These are phyloP conservation scores for Forsythia suspensa DNA, from an alignment of 257 asterid species.

Conservation along the genomic window DNA sequence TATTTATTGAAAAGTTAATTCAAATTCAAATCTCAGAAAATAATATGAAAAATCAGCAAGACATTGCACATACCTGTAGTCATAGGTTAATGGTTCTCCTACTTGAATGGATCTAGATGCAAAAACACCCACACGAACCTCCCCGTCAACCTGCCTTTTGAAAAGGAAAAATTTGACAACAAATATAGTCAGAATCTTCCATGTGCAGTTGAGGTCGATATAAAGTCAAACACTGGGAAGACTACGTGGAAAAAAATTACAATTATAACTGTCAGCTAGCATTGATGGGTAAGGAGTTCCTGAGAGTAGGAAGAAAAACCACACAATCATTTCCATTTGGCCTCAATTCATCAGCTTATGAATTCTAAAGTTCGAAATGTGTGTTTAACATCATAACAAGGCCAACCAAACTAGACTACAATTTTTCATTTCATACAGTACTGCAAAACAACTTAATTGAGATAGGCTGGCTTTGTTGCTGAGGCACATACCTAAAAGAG, in stretches of 20 bases:
- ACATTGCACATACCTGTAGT: slow-evolving; percentile 65
- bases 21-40: background rate
- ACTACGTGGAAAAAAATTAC: background rate
- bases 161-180: slow-evolving; percentile 20
- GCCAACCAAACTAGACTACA: background rate
- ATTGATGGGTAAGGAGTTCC: background rate
- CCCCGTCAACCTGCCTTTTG: slow-evolving; percentile 87
- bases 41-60: background rate
- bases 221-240: background rate
- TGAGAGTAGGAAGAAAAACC: background rate
- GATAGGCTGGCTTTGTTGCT: background rate
- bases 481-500: slow-evolving; percentile 1
- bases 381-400: background rate
- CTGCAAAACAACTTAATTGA: background rate
- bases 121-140: slow-evolving; percentile 89
- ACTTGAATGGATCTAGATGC: slow-evolving; percentile 67
- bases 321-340: background rate
- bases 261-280: background rate
- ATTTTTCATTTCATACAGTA: background rate
- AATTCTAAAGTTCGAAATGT: background rate
- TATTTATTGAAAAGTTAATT: background rate
- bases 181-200: slow-evolving; percentile 16
- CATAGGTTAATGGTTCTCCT: slow-evolving; percentile 92
- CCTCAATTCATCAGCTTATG: background rate
- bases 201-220: background rate